Conservation (phyloP, 805 yeast genomes). For the Zygotorulaspora sp. region DNA sequence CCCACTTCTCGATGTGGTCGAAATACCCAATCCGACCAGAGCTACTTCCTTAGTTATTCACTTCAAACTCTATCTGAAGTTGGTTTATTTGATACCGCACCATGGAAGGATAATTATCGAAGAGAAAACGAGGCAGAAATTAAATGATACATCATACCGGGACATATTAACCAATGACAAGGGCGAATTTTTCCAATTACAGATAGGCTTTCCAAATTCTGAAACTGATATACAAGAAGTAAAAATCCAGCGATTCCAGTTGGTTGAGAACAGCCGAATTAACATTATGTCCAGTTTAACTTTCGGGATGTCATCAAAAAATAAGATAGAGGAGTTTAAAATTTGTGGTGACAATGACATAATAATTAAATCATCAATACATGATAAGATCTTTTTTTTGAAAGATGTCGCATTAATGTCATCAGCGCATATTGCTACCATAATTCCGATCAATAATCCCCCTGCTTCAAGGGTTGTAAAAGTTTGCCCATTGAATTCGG, state of each 20-base stretch:
- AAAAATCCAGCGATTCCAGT: conserved; percentile 3
- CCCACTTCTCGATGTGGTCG: conserved; percentile 14
- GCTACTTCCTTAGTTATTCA: conserved; percentile 12
- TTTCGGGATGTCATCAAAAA: conserved; percentile 9
- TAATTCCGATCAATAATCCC: conserved; percentile 6
- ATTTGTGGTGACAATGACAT: conserved; percentile 16
- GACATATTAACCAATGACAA: conserved; percentile 8
- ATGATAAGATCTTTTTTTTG: conserved; percentile 12
- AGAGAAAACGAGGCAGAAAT: conserved; percentile 6
- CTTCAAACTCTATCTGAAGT: conserved; percentile 17
- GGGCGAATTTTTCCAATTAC: conserved; percentile 10
- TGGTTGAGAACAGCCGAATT: conserved; percentile 4
- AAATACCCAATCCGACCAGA: conserved; percentile 3
- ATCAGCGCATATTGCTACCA: neutral
- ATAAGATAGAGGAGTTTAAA: conserved; percentile 14
- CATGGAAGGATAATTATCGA: conserved; percentile 14
- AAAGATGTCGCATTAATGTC: conserved; percentile 8
- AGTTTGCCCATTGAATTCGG: conserved; percentile 9
- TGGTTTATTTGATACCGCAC: conserved; percentile 17
- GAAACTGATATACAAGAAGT: conserved; percentile 1
- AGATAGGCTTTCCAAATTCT: neutral
- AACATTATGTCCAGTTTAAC: neutral
- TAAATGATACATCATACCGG: conserved; percentile 4
- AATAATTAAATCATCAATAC: conserved; percentile 7
- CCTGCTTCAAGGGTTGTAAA: conserved; percentile 5